phyloP scores from a whole-genome alignment of 1,139 yeast species.

The Diutina scorzettiae region DNA sequence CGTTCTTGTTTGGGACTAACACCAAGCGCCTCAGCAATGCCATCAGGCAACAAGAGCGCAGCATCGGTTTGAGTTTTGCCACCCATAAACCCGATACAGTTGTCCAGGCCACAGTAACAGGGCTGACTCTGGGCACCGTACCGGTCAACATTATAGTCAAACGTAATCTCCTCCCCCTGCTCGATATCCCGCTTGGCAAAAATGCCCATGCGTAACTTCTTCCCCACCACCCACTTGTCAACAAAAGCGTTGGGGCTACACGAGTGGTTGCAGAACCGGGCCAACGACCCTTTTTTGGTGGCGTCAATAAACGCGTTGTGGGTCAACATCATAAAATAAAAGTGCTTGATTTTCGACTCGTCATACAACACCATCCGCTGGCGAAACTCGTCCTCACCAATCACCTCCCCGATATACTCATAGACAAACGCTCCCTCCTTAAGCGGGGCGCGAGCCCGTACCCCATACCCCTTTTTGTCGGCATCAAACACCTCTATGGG shows the following conservation, averaged over 20 bases:
- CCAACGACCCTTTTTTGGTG: constrained; percentile 74
- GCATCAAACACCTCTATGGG: constrained; percentile 67
- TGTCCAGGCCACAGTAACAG: constrained; percentile 88
- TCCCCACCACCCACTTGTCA: constrained; percentile 95
- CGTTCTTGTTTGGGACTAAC: constrained; percentile 50
- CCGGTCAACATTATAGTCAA: constrained; percentile 92
- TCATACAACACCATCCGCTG: constrained; percentile 68
- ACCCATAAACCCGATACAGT: constrained; percentile 88
- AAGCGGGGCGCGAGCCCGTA: constrained; percentile 55
- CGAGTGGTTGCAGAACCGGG: constrained; percentile 88
- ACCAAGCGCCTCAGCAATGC: constrained; percentile 77
- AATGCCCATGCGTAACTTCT: constrained; percentile 85
- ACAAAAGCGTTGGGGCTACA: constrained; percentile 91
- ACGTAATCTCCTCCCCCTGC: constrained; percentile 86
- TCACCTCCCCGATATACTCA: constrained; percentile 92
- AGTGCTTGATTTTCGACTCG: constrained; percentile 61
- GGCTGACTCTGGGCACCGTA: constrained; percentile 93
- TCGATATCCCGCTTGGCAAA: constrained; percentile 67
- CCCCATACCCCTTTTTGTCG: constrained; percentile 80
- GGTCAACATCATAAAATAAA: constrained; percentile 95
- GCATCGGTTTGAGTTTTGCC: constrained; percentile 95
- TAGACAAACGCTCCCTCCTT: constrained; percentile 59
- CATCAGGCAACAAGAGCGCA: constrained; percentile 71
- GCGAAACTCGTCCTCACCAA: constrained; percentile 63
- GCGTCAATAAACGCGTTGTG: constrained; percentile 93